Evolutionary conservation across 2,329 filamentous ascomycete genomes (phyloP), one percentile per base, ranked within the genome.

Genomic region (Microdochium paspali): DNA sequence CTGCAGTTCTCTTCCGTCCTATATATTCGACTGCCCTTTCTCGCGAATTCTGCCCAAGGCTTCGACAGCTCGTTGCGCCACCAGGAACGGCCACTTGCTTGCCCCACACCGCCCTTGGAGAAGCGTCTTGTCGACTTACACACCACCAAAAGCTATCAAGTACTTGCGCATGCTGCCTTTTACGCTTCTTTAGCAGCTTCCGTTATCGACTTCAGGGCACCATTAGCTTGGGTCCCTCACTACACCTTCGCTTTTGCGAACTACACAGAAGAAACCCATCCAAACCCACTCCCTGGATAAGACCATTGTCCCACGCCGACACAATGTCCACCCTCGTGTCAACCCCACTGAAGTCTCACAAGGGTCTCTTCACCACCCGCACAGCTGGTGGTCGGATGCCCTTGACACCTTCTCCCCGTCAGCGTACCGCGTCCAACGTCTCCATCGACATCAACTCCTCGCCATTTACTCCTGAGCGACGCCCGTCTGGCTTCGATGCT

Each of bases 321-420:
- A 58, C 46, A 45, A 97, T 97, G 91, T 89, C 91, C 66, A 86
- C 79, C 66, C 73, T 80, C 64, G 82, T 96, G 68, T 87, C 89
- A 61, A 97, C 93, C 51, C 93, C 93, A 51, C 77, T 93, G 65
- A 97, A 96, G 79, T 93, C 87, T 77, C 91, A 95, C 69, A 83
- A 86, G 70, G 89, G 90, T 50, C 79, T 96, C 61, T 96, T 97
- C 74, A 90, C 85, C 57, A 82, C 87, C 57, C 90, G 90, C 66
- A 93, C 90, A 65, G 93, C 90, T 67, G 90, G 91, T 71, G 90
- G 90, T 65, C 88, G 93, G 53, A 90, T 95, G 77, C 90, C 93
- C 58, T 73, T 98, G 63, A 96, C 91, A 3, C 91, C 93, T 26
- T 97, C 91, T 49, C 93, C 93, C 49, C 81, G 84, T 56, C 70